phyloP scores from a whole-genome alignment of 2,329 filamentous ascomycete genomes.

The Fusarium floridanum region DNA sequence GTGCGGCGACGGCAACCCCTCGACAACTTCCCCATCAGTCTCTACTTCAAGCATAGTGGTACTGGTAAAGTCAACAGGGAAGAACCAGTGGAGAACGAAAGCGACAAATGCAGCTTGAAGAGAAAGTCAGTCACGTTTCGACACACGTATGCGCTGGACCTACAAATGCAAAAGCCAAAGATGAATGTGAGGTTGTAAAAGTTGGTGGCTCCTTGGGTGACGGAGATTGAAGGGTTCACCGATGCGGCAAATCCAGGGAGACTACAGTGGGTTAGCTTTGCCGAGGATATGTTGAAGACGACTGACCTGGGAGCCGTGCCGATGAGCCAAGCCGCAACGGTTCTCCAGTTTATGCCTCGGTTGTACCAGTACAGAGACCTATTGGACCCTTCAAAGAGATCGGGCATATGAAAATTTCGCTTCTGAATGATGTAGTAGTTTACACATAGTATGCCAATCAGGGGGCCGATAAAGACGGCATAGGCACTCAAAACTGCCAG shows the following conservation, averaged over 20 bases:
- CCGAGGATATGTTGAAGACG: background rate
- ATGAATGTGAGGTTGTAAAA: slow-evolving; percentile 1
- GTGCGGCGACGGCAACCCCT: background rate
- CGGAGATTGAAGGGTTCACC: background rate
- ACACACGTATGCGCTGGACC: background rate
- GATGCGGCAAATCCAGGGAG: background rate
- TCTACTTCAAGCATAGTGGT: background rate
- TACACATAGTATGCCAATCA: background rate
- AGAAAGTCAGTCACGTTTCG: background rate
- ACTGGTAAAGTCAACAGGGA: background rate
- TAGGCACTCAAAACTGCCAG: background rate
- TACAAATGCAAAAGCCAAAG: slow-evolving; percentile 1
- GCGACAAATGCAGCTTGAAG: background rate
- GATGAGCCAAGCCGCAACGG: background rate
- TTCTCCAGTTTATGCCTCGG: background rate
- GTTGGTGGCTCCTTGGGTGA: background rate
- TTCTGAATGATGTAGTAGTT: slow-evolving; percentile 3
- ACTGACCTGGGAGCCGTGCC: background rate
- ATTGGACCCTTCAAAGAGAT: background rate
- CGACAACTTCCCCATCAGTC: background rate
- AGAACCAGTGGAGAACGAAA: background rate
- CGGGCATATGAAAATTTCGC: background rate
- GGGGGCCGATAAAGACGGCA: background rate
- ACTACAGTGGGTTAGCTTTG: background rate
- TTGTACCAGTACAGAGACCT: background rate